Percentiles rank a stretch among this genome's conserved stretches.
phyloP scores from a whole-genome alignment of 352 stramenopile genomes.

The Lagenidium giganteum region DNA sequence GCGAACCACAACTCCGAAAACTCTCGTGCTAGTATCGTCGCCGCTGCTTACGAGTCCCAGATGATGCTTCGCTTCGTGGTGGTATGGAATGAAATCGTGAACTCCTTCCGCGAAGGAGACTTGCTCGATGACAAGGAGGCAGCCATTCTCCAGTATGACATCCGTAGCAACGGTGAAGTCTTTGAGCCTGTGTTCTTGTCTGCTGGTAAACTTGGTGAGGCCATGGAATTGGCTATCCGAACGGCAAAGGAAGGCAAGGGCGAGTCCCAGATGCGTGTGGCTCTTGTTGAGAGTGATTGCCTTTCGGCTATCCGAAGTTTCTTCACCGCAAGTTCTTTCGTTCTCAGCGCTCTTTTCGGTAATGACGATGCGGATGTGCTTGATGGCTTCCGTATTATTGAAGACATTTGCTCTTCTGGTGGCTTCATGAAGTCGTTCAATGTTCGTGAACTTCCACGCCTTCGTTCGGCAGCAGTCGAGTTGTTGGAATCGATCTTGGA shows the following conservation, averaged over 20 bases:
- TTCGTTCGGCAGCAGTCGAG: slow-evolving; percentile 61
- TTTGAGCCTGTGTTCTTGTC: slow-evolving; percentile 85
- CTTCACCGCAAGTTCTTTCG: slow-evolving; percentile 77
- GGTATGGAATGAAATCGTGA: slow-evolving; percentile 49
- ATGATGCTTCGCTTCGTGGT: slow-evolving; percentile 54
- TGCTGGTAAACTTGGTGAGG: slow-evolving; percentile 77
- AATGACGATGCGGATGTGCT: slow-evolving; percentile 78
- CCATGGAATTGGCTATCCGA: slow-evolving; percentile 62
- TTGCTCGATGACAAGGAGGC: slow-evolving; percentile 45
- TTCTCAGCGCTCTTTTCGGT: slow-evolving; percentile 63
- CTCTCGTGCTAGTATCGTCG: slow-evolving; percentile 17
- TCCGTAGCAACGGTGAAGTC: slow-evolving; percentile 79
- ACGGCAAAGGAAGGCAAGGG: slow-evolving; percentile 72
- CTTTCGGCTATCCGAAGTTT: slow-evolving; percentile 78
- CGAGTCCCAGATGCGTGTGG: slow-evolving; percentile 73
- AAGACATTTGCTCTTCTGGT: slow-evolving; percentile 55
- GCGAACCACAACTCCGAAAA: slow-evolving; percentile 3
- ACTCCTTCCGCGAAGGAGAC: slow-evolving; percentile 39
- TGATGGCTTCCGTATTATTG: slow-evolving; percentile 73
- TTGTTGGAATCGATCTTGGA: slow-evolving; percentile 79
- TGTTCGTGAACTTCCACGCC: slow-evolving; percentile 49
- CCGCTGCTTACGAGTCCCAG: slow-evolving; percentile 30
- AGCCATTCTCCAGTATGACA: slow-evolving; percentile 45
- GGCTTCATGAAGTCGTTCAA: slow-evolving; percentile 80
- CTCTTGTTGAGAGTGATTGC: slow-evolving; percentile 76